A percentile compares a stretch with the other conserved stretches of the same genome.
These are phyloP conservation scores for Candida sojae DNA, from an alignment of 1,139 yeast genomes.

Conservation along the genomic window DNA sequence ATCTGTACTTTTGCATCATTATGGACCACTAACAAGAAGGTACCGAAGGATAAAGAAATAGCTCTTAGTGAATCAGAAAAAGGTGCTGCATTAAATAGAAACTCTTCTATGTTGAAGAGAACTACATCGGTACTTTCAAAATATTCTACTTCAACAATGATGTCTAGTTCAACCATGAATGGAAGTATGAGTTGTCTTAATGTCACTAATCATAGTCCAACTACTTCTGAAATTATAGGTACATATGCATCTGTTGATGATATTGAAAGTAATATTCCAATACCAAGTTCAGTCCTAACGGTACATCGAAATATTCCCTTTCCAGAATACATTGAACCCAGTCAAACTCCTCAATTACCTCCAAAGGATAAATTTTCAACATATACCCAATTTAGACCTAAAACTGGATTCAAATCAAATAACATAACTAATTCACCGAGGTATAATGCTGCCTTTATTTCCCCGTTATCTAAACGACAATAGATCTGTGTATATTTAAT, in stretches of 20 bases:
- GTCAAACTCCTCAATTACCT: conserved; percentile 1
- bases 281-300: neutral
- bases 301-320: neutral
- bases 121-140: neutral
- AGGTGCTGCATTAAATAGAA: neutral
- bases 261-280: neutral
- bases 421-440: conserved; percentile 1
- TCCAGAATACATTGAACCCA: neutral
- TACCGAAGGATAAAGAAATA: conserved; percentile 27
- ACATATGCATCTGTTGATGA: neutral
- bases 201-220: neutral
- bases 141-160: conserved; percentile 3
- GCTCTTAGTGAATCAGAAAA: conserved; percentile 3
- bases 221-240: neutral
- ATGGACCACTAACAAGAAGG: conserved; percentile 37
- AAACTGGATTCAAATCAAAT: conserved; percentile 1
- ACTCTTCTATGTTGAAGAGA: neutral
- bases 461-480: neutral
- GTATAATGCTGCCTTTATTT: neutral
- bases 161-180: conserved; percentile 2
- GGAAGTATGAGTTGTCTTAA: neutral
- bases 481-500: neutral
- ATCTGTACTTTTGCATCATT: conserved; percentile 28
- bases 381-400: conserved; percentile 1
- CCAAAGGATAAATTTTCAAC: neutral